phyloP scores from a whole-genome alignment of 1,284 basidiomycete species.

The Xerocomus nothofagi region DNA sequence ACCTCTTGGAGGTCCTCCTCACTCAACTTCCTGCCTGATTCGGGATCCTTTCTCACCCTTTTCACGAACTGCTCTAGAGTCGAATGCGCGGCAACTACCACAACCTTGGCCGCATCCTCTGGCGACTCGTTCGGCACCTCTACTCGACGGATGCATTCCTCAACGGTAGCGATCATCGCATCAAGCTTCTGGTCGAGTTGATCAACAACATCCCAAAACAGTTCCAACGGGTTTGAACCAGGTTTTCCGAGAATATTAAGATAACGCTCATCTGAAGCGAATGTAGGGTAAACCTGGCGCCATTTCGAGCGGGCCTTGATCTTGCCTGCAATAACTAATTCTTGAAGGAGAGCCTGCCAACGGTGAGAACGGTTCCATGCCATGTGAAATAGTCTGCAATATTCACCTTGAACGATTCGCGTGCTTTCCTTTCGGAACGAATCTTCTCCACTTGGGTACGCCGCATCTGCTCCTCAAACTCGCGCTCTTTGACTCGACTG shows the following conservation, averaged over 20 bases:
- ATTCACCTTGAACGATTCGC: slow-evolving; percentile 82
- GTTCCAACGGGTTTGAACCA: slow-evolving; percentile 91
- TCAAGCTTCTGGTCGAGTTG: slow-evolving; percentile 84
- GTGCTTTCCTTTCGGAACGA: slow-evolving; percentile 79
- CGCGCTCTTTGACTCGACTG: slow-evolving; percentile 81
- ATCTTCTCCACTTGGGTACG: slow-evolving; percentile 80
- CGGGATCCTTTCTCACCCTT: slow-evolving; percentile 55
- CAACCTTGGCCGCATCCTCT: slow-evolving; percentile 35
- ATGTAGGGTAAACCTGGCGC: slow-evolving; percentile 81
- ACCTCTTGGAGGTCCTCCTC: slow-evolving; percentile 60
- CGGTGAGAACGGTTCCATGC: slow-evolving; percentile 3
- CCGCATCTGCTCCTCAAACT: slow-evolving; percentile 82
- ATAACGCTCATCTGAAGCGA: slow-evolving; percentile 83
- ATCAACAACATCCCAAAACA: slow-evolving; percentile 96
- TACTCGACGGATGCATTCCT: slow-evolving; percentile 55
- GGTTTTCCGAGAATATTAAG: slow-evolving; percentile 84
- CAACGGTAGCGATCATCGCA: slow-evolving; percentile 63
- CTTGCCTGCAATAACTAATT: slow-evolving; percentile 63
- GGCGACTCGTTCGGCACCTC: slow-evolving; percentile 38
- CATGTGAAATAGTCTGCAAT: background rate
- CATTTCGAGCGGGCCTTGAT: slow-evolving; percentile 86
- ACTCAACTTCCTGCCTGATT: slow-evolving; percentile 47
- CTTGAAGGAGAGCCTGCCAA: slow-evolving; percentile 66
- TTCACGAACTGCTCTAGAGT: slow-evolving; percentile 59
- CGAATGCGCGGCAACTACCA: slow-evolving; percentile 52